Conservation (phyloP, 768 basidiomycete species). For the Tulasnella sp. region DNA sequence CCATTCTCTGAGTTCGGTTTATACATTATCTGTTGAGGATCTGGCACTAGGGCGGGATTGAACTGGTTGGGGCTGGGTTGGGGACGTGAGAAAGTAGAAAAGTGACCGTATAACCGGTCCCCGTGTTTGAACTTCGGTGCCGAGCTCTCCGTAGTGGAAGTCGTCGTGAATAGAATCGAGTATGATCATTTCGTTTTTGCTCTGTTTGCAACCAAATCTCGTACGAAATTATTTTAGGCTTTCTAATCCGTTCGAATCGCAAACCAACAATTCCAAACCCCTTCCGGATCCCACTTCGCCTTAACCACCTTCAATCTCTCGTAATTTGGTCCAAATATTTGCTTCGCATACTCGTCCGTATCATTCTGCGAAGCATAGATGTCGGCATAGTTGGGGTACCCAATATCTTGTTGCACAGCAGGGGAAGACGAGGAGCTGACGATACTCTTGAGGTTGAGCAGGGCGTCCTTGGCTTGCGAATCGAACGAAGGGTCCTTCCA, state of each 20-base stretch:
- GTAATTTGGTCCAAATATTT: conserved; percentile 7
- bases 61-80: too few relatives aligned
- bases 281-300: conserved; percentile 13
- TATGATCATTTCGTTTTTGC: too few relatives aligned
- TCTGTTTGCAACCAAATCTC: too few relatives aligned
- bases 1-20: too few relatives aligned
- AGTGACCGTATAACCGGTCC: too few relatives aligned
- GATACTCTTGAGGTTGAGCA: neutral
- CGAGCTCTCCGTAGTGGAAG: too few relatives aligned
- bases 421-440: neutral
- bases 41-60: too few relatives aligned
- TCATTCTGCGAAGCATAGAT: neutral
- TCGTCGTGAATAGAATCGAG: too few relatives aligned
- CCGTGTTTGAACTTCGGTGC: too few relatives aligned
- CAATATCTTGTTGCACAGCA: neutral
- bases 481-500: neutral
- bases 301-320: conserved; percentile 3
- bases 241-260: neutral
- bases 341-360: neutral
- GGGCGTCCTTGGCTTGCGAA: neutral
- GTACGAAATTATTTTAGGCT: too few relatives aligned
- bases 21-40: too few relatives aligned
- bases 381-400: neutral
- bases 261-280: conserved; percentile 16
- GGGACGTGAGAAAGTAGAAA: too few relatives aligned